phyloP scores from a whole-genome alignment of 2,329 filamentous ascomycete species.

The Corinectria fuckeliana region DNA sequence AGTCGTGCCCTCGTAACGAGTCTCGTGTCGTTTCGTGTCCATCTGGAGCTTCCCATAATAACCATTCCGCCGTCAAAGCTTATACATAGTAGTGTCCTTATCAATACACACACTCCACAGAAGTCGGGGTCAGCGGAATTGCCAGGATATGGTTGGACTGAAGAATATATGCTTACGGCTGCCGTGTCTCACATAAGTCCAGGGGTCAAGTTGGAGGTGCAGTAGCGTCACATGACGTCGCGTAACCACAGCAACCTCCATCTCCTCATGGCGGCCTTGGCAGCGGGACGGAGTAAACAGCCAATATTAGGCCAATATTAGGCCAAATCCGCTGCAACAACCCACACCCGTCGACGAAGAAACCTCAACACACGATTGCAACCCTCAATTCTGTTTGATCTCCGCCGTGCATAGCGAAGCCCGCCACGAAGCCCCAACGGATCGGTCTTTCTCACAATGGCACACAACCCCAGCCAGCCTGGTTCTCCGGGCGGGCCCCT shows the following conservation, averaged over 20 bases:
- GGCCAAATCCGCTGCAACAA: constrained; percentile 7
- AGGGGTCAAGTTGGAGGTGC: neutral
- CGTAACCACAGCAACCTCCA: constrained; percentile 33
- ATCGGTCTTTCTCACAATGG: constrained; percentile 24
- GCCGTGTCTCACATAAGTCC: neutral
- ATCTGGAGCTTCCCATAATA: constrained; percentile 19
- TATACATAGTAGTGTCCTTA: constrained; percentile 33
- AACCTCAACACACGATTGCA: constrained; percentile 25
- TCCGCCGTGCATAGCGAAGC: constrained; percentile 8
- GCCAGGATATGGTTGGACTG: constrained; percentile 24
- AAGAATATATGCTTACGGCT: constrained; percentile 20
- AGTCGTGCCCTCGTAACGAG: constrained; percentile 15
- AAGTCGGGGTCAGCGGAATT: constrained; percentile 31
- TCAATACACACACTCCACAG: constrained; percentile 26
- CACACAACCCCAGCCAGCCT: constrained; percentile 52
- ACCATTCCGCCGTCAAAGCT: constrained; percentile 27
- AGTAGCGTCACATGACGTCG: constrained; percentile 29
- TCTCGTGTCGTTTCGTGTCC: constrained; percentile 20
- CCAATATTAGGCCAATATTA: constrained; percentile 13
- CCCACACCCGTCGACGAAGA: neutral
- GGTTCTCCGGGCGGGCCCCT: constrained; percentile 65
- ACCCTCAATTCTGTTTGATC: constrained; percentile 20
- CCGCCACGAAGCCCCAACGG: neutral
- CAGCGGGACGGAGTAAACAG: constrained; percentile 37
- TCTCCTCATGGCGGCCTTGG: constrained; percentile 19